phyloP scores from a whole-genome alignment of 2,329 filamentous ascomycete genomes.

The Seiridium unicorne region DNA sequence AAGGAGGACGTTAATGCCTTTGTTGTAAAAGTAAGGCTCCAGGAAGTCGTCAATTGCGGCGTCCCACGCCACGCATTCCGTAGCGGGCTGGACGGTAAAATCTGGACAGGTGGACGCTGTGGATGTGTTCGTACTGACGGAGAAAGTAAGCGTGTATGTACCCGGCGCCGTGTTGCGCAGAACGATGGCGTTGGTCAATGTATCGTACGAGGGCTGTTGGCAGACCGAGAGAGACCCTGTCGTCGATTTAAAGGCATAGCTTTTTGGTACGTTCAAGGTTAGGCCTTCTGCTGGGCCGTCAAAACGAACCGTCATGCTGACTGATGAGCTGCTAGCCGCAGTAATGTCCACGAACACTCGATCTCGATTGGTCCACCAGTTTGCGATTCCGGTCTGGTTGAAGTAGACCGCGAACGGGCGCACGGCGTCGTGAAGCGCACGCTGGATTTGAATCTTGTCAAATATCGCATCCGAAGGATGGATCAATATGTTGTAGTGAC shows the following conservation, averaged over 20 bases:
- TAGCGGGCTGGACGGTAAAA: not conserved
- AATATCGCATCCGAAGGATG: not conserved
- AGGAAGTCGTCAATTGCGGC: not conserved
- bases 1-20: not conserved
- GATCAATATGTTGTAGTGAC: not conserved
- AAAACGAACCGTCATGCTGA: not conserved
- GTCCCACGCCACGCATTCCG: not conserved
- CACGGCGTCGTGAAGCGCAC: not conserved
- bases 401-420: not conserved
- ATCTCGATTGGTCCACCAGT: not conserved
- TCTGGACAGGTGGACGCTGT: not conserved
- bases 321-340: not conserved
- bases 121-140: not conserved
- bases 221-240: not conserved
- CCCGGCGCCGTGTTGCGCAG: not conserved
- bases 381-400: not conserved
- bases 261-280: not conserved
- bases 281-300: not conserved
- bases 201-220: not conserved
- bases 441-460: not conserved
- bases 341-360: not conserved
- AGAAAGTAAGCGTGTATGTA: not conserved
- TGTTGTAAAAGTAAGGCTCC: not conserved
- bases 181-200: not conserved
- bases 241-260: not conserved